phyloP scores from a whole-genome alignment of 192 early-diverging fungal species.

The Mortierella claussenii region DNA sequence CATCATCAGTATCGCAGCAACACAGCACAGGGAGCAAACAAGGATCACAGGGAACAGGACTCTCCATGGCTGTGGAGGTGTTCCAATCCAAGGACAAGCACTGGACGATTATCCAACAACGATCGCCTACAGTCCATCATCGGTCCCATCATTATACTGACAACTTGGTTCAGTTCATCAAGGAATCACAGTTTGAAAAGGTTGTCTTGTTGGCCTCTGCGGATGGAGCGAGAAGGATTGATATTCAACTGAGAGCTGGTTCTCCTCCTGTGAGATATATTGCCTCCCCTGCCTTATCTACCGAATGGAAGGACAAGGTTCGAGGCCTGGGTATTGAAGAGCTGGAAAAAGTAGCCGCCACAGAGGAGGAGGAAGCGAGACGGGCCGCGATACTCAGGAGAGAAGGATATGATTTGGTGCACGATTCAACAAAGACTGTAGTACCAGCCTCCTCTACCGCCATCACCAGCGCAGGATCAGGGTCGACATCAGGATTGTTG shows the following conservation, averaged over 20 bases:
- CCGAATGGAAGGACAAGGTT: constrained; percentile 23
- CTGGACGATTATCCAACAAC: constrained; percentile 79
- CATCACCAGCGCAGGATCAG: too few relatives aligned
- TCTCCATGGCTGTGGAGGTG: constrained; percentile 65
- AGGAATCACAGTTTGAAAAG: constrained; percentile 57
- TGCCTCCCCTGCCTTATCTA: constrained; percentile 15
- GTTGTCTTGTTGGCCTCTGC: constrained; percentile 73
- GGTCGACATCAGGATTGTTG: constrained; percentile 3
- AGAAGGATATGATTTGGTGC: constrained; percentile 1
- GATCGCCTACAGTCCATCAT: constrained; percentile 66
- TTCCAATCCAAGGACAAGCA: constrained; percentile 71
- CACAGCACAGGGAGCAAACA: too few relatives aligned
- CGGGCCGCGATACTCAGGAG: constrained; percentile 5
- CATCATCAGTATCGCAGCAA: constrained; percentile 21
- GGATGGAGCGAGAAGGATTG: constrained; percentile 72
- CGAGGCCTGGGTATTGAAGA: constrained; percentile 36
- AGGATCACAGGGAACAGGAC: too few relatives aligned
- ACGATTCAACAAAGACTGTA: background rate
- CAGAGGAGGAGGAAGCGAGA: constrained; percentile 39
- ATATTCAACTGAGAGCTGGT: constrained; percentile 67
- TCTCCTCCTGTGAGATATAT: constrained; percentile 62
- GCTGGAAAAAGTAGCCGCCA: constrained; percentile 43
- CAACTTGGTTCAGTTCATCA: constrained; percentile 68
- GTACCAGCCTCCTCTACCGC: too few relatives aligned
- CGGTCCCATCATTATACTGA: constrained; percentile 60